Evolutionary conservation across 2,329 filamentous ascomycete genomes (phyloP).

Genomic region (Ceratocystis eucalypticola): DNA sequence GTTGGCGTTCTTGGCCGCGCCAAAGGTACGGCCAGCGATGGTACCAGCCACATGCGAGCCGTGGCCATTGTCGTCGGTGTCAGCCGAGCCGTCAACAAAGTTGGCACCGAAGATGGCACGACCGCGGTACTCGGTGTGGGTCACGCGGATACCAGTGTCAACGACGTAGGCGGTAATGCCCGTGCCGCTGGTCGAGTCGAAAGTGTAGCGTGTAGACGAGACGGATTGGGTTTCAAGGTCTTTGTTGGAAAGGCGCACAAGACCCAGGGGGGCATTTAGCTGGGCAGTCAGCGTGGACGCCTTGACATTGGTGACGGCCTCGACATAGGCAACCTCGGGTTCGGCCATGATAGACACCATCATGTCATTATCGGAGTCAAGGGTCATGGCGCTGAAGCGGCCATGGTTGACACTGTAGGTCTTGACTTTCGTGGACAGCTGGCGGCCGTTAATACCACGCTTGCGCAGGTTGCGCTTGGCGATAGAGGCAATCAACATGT

Average conservation of each 20-base stretch:
- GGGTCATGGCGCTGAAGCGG: slow-evolving; percentile 39
- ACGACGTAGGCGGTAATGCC: slow-evolving; percentile 51
- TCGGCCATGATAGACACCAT: slow-evolving; percentile 36
- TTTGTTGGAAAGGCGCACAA: slow-evolving; percentile 40
- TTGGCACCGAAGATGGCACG: slow-evolving; percentile 42
- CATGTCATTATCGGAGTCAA: slow-evolving; percentile 39
- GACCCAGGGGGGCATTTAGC: slow-evolving; percentile 39
- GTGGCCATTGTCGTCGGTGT: slow-evolving; percentile 48
- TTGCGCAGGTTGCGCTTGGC: slow-evolving; percentile 45
- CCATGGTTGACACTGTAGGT: slow-evolving; percentile 33
- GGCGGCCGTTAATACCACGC: slow-evolving; percentile 34
- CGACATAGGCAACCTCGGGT: slow-evolving; percentile 39
- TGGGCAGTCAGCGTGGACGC: slow-evolving; percentile 35
- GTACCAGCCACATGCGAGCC: slow-evolving; percentile 52
- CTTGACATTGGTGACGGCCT: slow-evolving; percentile 39
- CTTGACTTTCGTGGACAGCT: slow-evolving; percentile 35
- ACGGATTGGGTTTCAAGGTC: slow-evolving; percentile 23
- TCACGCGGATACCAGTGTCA: slow-evolving; percentile 47
- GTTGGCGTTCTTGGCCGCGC: slow-evolving; percentile 45
- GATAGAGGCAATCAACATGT: slow-evolving; percentile 35
- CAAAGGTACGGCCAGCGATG: slow-evolving; percentile 45
- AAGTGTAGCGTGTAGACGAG: slow-evolving; percentile 32
- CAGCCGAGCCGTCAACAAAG: slow-evolving; percentile 32
- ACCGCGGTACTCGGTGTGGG: slow-evolving; percentile 43
- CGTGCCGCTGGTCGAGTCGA: slow-evolving; percentile 38